Percentiles rank a stretch among this genome's conserved stretches.
phyloP scores from a whole-genome alignment of 108 stramenopile species.

The Nannochloropsis oceanica region DNA sequence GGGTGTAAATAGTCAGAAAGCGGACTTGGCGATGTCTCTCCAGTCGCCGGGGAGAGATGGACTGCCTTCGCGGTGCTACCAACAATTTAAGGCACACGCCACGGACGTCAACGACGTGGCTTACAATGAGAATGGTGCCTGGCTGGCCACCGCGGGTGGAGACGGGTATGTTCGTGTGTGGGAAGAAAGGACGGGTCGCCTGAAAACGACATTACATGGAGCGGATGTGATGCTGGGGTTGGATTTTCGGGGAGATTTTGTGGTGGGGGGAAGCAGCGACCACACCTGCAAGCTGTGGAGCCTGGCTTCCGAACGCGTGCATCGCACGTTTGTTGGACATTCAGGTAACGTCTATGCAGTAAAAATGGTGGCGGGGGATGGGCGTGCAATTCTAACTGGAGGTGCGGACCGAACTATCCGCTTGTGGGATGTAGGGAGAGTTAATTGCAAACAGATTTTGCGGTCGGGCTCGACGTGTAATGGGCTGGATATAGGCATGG shows the following conservation, averaged over 20 bases:
- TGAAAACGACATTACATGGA: conserved; percentile 5
- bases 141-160: conserved; percentile 16
- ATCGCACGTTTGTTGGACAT: background rate
- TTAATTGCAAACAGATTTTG: background rate
- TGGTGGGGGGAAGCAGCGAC: conserved; percentile 20
- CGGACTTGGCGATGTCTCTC: background rate
- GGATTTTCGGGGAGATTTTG: conserved; percentile 14
- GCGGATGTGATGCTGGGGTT: conserved; percentile 10
- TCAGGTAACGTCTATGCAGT: background rate
- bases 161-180: conserved; percentile 26
- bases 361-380: background rate
- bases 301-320: background rate
- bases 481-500: background rate
- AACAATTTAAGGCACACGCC: conserved; percentile 15
- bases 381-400: background rate
- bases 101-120: conserved; percentile 22
- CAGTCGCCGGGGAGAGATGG: background rate
- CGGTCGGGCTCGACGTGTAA: background rate
- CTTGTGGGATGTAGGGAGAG: background rate
- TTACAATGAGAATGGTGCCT: conserved; percentile 3
- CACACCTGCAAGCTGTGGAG: conserved; percentile 17
- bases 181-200: conserved; percentile 8
- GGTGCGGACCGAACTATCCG: background rate
- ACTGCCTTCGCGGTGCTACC: conserved; percentile 16
- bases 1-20: background rate